Conservation (phyloP, 2,329 filamentous ascomycete species). For the Arthrinium phaeospermum region DNA sequence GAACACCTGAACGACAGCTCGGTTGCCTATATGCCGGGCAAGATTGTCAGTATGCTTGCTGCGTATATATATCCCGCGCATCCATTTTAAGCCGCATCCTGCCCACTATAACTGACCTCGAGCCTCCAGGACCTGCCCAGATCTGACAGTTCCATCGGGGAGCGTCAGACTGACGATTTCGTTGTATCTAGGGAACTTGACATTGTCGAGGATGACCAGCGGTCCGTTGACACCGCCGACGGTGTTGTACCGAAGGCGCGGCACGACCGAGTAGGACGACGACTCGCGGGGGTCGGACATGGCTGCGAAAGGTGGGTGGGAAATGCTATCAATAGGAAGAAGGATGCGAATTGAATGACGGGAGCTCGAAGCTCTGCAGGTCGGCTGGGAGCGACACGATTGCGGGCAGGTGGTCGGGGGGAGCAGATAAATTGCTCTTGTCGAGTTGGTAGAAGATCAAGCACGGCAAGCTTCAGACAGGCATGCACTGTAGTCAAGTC, state of each 20-base stretch:
- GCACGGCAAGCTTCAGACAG: conserved; percentile 7
- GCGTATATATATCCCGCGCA: background rate
- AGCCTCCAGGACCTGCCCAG: conserved; percentile 95
- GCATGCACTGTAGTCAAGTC: conserved; percentile 15
- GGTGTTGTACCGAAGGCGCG: conserved; percentile 90
- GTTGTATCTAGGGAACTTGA: conserved; percentile 97
- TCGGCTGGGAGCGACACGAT: conserved; percentile 19
- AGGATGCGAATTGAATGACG: conserved; percentile 12
- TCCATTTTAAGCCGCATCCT: background rate
- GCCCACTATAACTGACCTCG: conserved; percentile 68
- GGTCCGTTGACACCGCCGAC: conserved; percentile 98
- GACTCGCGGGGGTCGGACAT: conserved; percentile 64
- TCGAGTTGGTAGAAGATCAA: background rate
- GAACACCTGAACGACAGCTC: conserved; percentile 97
- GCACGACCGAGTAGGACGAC: conserved; percentile 64
- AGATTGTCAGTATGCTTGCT: conserved; percentile 29
- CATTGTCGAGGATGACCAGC: conserved; percentile 96
- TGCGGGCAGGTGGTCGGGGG: background rate
- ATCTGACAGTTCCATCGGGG: conserved; percentile 91
- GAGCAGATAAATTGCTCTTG: conserved; percentile 9
- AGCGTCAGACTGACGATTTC: conserved; percentile 97
- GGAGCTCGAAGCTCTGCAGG: conserved; percentile 23
- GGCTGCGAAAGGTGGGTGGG: conserved; percentile 31
- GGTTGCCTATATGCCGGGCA: conserved; percentile 67
- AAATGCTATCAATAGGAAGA: conserved; percentile 19